Conservation (phyloP, 176 grass and related monocot genomes). For the Carex scoparia region DNA sequence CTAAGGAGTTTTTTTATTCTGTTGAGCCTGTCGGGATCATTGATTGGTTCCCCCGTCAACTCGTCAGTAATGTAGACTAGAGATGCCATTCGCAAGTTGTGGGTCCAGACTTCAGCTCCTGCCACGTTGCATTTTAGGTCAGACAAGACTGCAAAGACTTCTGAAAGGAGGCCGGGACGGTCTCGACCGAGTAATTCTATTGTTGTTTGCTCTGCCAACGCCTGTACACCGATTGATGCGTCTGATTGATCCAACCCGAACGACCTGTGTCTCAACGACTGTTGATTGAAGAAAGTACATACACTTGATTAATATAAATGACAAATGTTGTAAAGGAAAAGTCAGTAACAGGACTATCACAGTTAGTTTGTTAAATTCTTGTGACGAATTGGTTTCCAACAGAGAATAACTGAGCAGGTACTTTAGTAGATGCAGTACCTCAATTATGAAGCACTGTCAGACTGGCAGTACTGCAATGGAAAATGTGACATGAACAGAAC, state of each 20-base stretch:
- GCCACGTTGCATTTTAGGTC: conserved; percentile 46
- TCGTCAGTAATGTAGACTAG: conserved; percentile 48
- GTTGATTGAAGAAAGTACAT: background rate
- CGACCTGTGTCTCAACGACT: conserved; percentile 48
- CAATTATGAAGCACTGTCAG: background rate
- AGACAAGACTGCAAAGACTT: conserved; percentile 49
- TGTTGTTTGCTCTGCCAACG: background rate
- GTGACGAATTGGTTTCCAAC: background rate
- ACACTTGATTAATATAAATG: background rate
- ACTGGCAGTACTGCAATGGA: background rate
- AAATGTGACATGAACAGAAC: background rate
- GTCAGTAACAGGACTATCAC: background rate
- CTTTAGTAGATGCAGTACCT: background rate
- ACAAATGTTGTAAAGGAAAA: background rate
- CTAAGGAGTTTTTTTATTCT: conserved; percentile 32
- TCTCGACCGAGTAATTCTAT: conserved; percentile 46
- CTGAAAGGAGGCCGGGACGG: conserved; percentile 51
- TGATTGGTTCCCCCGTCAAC: conserved; percentile 24
- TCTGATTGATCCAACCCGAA: background rate
- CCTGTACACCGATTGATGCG: background rate
- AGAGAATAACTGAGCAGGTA: background rate
- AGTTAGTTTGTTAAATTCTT: background rate
- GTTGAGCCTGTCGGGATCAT: conserved; percentile 26
- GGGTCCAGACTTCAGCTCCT: conserved; percentile 54
- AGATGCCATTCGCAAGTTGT: conserved; percentile 41